Conservation (phyloP, 371 early-diverging fungal species). For the Capillidium heterosporum region DNA sequence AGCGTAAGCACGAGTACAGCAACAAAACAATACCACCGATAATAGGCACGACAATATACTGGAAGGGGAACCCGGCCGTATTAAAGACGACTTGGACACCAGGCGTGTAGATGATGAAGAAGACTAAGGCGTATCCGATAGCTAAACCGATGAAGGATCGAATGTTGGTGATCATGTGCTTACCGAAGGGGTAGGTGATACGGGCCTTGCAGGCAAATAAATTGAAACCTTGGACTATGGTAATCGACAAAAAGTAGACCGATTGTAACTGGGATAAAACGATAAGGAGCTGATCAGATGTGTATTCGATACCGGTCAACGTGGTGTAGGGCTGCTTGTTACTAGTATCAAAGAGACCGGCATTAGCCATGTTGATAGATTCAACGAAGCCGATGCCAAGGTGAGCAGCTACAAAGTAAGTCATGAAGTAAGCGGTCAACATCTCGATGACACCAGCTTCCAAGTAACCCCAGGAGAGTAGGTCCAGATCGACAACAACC, state of each 20-base stretch:
- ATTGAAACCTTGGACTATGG: conserved; percentile 82
- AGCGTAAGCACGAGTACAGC: conserved; percentile 46
- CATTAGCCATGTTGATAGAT: neutral
- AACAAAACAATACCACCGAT: conserved; percentile 57
- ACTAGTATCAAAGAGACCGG: conserved; percentile 29
- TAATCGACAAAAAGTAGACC: conserved; percentile 54
- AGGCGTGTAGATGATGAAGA: conserved; percentile 64
- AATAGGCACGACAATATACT: conserved; percentile 65
- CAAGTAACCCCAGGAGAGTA: conserved; percentile 70
- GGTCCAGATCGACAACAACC: conserved; percentile 59
- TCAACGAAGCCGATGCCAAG: conserved; percentile 18
- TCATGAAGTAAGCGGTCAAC: conserved; percentile 47
- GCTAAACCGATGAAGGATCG: conserved; percentile 41
- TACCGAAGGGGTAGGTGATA: conserved; percentile 55
- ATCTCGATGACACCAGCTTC: conserved; percentile 71
- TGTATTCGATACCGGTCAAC: conserved; percentile 16
- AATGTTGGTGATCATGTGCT: conserved; percentile 62
- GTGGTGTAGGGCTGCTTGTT: conserved; percentile 13
- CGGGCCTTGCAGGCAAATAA: conserved; percentile 79
- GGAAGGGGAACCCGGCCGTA: conserved; percentile 34
- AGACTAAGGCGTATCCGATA: conserved; percentile 36
- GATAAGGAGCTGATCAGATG: conserved; percentile 25
- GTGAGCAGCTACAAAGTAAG: conserved; percentile 46
- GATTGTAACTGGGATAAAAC: conserved; percentile 53
- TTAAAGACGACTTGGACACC: conserved; percentile 54